Conservation (phyloP, 306 rosid genomes). For the Citrullus mucosospermus region DNA sequence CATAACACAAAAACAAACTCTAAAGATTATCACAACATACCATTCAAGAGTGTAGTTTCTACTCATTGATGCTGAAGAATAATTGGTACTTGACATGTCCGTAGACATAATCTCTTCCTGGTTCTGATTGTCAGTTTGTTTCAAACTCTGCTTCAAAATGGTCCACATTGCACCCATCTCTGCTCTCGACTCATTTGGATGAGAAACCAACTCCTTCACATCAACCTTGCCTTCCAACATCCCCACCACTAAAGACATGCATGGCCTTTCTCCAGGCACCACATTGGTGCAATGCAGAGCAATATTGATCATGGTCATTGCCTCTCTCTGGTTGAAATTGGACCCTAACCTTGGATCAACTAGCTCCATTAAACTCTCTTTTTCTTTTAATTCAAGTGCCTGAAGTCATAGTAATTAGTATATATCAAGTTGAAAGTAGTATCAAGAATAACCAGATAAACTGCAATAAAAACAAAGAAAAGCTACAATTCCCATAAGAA, state of each 20-base stretch:
- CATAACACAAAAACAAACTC: neutral
- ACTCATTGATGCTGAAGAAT: neutral
- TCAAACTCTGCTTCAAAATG: neutral
- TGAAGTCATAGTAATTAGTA: neutral
- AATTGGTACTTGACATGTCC: neutral
- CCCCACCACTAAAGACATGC: conserved; percentile 22
- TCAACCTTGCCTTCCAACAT: conserved; percentile 19
- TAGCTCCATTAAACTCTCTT: conserved; percentile 21
- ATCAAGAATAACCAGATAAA: neutral
- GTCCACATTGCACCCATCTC: neutral
- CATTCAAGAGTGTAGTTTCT: neutral
- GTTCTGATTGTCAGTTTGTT: neutral
- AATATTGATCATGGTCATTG: conserved; percentile 21
- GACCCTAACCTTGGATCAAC: conserved; percentile 25
- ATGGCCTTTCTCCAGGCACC: conserved; percentile 17
- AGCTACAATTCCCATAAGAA: too few relatives aligned
- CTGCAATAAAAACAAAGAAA: too few relatives aligned
- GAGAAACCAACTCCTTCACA: neutral
- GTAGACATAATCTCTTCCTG: neutral
- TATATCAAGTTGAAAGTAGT: neutral
- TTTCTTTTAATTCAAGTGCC: conserved; percentile 21
- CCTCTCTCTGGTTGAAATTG: conserved; percentile 17
- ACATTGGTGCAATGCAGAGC: conserved; percentile 24
- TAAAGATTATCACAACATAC: neutral
- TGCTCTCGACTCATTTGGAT: neutral